A percentile compares a stretch with the other conserved stretches of the same genome.
Conservation (phyloP, 768 basidiomycete species). For the Crassisporium funariophilum region DNA sequence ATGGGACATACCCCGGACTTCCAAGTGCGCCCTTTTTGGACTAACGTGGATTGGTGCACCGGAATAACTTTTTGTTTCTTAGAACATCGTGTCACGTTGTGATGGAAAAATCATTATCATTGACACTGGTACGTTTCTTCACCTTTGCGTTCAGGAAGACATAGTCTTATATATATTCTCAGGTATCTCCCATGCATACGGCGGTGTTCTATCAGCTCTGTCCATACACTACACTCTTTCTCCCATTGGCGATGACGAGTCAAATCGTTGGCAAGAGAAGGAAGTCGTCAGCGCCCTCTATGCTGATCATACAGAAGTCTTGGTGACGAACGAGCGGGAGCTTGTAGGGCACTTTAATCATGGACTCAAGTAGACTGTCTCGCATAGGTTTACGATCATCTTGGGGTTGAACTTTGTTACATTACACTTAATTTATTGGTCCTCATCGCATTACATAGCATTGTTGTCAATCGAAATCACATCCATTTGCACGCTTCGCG, state of each 20-base stretch:
- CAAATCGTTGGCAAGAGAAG: slow-evolving; percentile 55
- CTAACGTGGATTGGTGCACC: background rate
- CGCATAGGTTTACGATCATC: background rate
- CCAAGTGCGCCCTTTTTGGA: slow-evolving; percentile 40
- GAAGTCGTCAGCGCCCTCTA: slow-evolving; percentile 74
- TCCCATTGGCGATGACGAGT: slow-evolving; percentile 47
- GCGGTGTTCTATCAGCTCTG: slow-evolving; percentile 87
- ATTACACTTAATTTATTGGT: background rate
- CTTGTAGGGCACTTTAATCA: slow-evolving; percentile 43
- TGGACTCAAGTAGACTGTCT: background rate
- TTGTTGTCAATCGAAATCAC: too few relatives aligned
- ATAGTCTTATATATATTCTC: background rate
- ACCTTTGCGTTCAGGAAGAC: background rate
- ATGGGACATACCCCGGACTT: slow-evolving; percentile 98
- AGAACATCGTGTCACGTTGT: slow-evolving; percentile 85
- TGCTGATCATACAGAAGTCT: slow-evolving; percentile 47
- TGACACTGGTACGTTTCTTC: slow-evolving; percentile 70
- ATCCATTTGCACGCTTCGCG: too few relatives aligned
- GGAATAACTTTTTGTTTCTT: background rate
- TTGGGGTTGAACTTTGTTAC: too few relatives aligned
- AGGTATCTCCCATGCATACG: slow-evolving; percentile 96
- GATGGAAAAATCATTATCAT: slow-evolving; percentile 94
- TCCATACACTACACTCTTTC: slow-evolving; percentile 84
- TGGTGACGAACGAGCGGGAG: slow-evolving; percentile 51
- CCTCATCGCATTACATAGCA: background rate